A percentile compares a stretch with the other conserved stretches of the same genome.
phyloP scores from a whole-genome alignment of 73 alveolate genomes.

The Symbiodinium natans region DNA sequence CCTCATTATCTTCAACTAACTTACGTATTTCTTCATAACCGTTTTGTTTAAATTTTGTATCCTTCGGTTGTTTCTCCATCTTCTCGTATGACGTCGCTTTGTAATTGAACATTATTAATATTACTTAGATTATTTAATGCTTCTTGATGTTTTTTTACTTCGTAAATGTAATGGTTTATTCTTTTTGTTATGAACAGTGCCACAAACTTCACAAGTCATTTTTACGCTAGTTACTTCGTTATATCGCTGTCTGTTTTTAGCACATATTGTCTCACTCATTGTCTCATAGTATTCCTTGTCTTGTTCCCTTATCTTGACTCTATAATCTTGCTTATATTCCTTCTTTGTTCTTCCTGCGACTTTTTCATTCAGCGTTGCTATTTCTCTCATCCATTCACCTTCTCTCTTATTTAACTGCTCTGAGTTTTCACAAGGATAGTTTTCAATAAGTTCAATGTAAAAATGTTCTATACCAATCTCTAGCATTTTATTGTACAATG shows the following conservation, averaged over 20 bases:
- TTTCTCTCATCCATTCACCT: constrained; percentile 23
- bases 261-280: background rate
- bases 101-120: no score
- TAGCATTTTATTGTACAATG: background rate
- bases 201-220: no score
- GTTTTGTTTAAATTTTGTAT: background rate
- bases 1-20: background rate
- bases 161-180: no score
- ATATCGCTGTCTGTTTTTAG: background rate
- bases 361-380: background rate
- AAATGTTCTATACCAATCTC: background rate
- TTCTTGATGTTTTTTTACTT: no score
- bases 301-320: background rate
- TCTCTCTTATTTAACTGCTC: background rate
- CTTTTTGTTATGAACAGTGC: no score
- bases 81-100: background rate
- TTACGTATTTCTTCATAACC: background rate
- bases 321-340: background rate
- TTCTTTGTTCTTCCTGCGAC: background rate
- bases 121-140: no score
- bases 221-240: no score
- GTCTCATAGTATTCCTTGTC: background rate
- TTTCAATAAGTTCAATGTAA: background rate
- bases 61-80: background rate
- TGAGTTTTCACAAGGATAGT: background rate